Conservation (phyloP, 2,329 filamentous ascomycete genomes). For the Aspergillus sclerotialis region DNA sequence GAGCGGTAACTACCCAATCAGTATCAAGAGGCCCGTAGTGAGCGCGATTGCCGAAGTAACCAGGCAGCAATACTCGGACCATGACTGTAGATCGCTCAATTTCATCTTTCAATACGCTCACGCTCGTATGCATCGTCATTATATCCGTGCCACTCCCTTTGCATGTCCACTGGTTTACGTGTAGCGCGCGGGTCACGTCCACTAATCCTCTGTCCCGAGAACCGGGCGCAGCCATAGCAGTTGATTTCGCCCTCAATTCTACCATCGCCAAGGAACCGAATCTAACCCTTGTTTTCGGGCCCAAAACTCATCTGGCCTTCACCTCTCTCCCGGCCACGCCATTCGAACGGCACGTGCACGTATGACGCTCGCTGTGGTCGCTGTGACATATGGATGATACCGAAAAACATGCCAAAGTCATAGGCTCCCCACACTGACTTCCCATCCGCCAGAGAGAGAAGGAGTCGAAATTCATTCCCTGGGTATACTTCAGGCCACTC, state of each 20-base stretch:
- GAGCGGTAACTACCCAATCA: background rate
- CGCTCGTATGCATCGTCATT: conserved; percentile 2
- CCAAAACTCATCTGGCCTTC: conserved; percentile 14
- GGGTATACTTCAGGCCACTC: background rate
- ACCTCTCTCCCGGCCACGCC: conserved; percentile 10
- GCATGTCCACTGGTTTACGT: conserved; percentile 1
- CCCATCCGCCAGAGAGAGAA: conserved; percentile 4
- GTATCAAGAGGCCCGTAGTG: background rate
- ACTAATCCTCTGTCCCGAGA: conserved; percentile 2
- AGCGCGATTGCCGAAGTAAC: background rate
- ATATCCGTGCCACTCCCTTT: conserved; percentile 3
- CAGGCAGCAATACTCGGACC: background rate
- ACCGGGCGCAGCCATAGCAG: conserved; percentile 2
- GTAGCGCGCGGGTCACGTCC: conserved; percentile 1
- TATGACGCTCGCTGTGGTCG: conserved; percentile 6
- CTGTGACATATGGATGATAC: conserved; percentile 7
- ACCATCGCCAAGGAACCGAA: conserved; percentile 10
- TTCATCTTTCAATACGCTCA: background rate
- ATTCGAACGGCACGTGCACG: conserved; percentile 5
- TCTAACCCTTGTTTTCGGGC: conserved; percentile 3
- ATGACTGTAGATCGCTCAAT: too few species aligned
- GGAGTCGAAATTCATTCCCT: conserved; percentile 2
- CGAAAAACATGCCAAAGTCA: conserved; percentile 11
- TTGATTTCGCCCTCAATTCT: conserved; percentile 7
- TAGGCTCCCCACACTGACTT: conserved; percentile 11